Evolutionary conservation across 805 yeast species (phyloP), one percentile per base, ranked within the genome.

Genomic region (Monosporozyma solicola): DNA sequence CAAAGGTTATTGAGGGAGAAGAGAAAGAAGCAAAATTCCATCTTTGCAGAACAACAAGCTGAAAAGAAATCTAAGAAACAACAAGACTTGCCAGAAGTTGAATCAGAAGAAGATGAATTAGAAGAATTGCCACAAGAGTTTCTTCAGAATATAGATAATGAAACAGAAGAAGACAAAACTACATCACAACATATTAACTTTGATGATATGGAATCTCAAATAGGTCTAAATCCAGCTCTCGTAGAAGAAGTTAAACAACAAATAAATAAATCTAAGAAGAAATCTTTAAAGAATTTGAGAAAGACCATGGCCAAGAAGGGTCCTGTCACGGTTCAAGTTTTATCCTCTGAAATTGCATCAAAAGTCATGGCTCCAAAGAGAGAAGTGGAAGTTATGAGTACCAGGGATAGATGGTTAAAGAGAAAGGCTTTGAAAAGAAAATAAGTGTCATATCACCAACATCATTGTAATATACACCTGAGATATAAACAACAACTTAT

Each of bases 111-210:
- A 22, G 66, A 65, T n/a, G 50, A 62, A 6, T 67, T 72, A 5
- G 76, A 72, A 50, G 68, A 69, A 46, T 61, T 76, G 37, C 75
- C 79, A 2, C 65, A 61, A 31, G 75, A 72, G 1, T 63, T 76
- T 32, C 61, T 76, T 41, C 72, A 72, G 41, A 56, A 65, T 3
- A 57, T 66, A 20, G 67, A 62, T 11, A 43, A 22, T 24, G 55
- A 56, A 51, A 55, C 25, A 60, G 59, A 37, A 51, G 53, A 10
- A 41, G 56, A 56, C 46, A 58, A 57, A 57, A 32, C 52, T 29
- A 49, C 55, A 11, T 64, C 72, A 15, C 67, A 53, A 50, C 74
- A 69, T 59, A 71, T 68, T 10, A 70, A 63, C 33, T 74, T 74
- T 43, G 60, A 66, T 43, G 70, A 69, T 10, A 54, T 55, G 3